Evolutionary conservation across 2,329 filamentous ascomycete species (phyloP), one percentile per base, ranked within the genome.

Genomic region (Nothomitra cinnamomea): DNA sequence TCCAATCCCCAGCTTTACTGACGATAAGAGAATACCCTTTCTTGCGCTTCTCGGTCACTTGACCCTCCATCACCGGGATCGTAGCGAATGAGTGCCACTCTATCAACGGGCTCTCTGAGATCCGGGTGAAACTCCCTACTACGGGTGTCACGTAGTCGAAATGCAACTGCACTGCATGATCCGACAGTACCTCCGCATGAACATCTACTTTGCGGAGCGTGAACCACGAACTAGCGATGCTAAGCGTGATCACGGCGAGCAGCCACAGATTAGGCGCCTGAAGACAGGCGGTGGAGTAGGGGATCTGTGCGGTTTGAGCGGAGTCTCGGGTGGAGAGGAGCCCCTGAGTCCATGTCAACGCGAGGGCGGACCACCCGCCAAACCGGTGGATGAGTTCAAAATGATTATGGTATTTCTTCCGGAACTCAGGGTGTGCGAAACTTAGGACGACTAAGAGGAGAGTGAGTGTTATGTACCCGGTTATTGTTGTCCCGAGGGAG

Each of bases 41-140:
- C 38, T 71, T 67, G 15, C 77, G 79, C 53, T 69, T 69, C 38
- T 71, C 67, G 17, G 57, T 59, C 6, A 60, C 60, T 53, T 32
- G 28, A 10, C 28, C 10, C 28, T 69, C 63, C 1, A 76, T 72
- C 56, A 78, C 74, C 1, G 83, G 79, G 56, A 88, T 84, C 1
- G 81, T 82, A 43, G 84, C 85, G 62, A 89, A 89, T 0, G 80
- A 77, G 67, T 89, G 85, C 73, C 82, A 86, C 65, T 89, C 84
- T 7, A 74, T 67, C 40, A 87, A 69, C 0, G 83, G 83, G 7
- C 72, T 71, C 53, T 75, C 73, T 2, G 82, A 77, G 22, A 87
- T 67, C 41, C 82, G 77, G 52, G 78, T 70, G 47, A 73, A 74
- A 54, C 75, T 73, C 57, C 77, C 73, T 55, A 74, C 72, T 52